Evolutionary conservation across 2,329 filamentous ascomycete species (phyloP), one percentile per base, ranked within the genome.

Genomic region (Trichophyton equinum): DNA sequence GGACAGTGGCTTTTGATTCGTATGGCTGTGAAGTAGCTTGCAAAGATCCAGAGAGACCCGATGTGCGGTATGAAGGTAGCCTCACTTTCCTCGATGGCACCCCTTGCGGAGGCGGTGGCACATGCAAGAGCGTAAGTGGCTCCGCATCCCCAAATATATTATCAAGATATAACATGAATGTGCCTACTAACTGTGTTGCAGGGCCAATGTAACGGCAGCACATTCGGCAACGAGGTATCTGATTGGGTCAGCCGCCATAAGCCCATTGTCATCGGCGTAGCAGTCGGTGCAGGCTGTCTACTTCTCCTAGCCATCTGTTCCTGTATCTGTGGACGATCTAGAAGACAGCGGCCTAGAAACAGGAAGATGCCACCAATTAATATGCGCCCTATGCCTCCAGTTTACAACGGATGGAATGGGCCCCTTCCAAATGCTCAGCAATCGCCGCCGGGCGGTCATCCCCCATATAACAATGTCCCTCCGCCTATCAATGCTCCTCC

Each of bases 51-150:
- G 78, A 83, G 61, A 85, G 91, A 62, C 83, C 83, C 6, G 64
- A 77, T 4, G 82, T 82, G 62, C 79, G 81, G 6, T 96, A 90
- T 73, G 85, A 87, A 63, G 81, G 82, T 22, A 82, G 95, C 76
- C 86, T 71, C 36, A 94, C 95, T 75, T 97, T 95, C 75, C 78
- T 97, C 33, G 94, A 99, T 70, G 94, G 94, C 18, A 97, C 94
- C 0, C 77, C 82, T 1, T 99, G 94, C 71, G 81, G 84, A 59
- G 88, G 87, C 18, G 89, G 89, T 60, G 94, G 94, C 5, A 80
- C 78, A 61, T 99, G 94, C 73, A 71, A 73, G 58, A 92, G 91
- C 67, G 79, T 81, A 74, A 76, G 78, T 73, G 9, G 25, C 47
- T 55, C 46, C 5, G 15, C n/a, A 13, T 38, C 3, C 33, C 33